Evolutionary conservation across 2,329 filamentous ascomycete species (phyloP), one percentile per base, ranked within the genome.

Genomic region (Blastomyces emzantsi): DNA sequence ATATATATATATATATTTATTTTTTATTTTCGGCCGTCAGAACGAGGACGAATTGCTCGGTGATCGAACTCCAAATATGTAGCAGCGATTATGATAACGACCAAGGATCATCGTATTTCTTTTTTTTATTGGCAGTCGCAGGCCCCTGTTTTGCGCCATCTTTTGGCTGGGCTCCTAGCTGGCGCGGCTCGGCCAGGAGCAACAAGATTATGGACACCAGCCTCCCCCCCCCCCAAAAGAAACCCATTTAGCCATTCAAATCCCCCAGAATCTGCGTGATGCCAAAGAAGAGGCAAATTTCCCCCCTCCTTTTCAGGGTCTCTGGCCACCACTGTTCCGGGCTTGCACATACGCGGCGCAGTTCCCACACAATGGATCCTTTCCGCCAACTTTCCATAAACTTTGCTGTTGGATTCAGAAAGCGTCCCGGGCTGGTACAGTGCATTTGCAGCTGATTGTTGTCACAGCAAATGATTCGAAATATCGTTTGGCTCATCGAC

Each of bases 241-340:
- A n/a, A n/a, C n/a, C n/a, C n/a, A n/a, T n/a, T n/a, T 57, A 43
- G 36, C 55, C 55, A 57, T 57, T 57, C 36, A 43, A n/a, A 57
- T 43, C 33, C 33, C 54, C 55, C 36, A 43, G 36, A 57, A 17
- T 41, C 17, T 57, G 36, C 43, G 36, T 4, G 36, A 43, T 28
- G 11, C 22, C 33, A 43, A 43, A 58, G 13, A 58, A 8, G 55
- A 41, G 55, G 55, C 55, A 43, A 43, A 58, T 28, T 41, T 4
- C 36, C 22, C 55, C 28, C 55, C 33, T 41, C 33, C 55, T n/a
- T 58, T 58, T 25, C 55, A 41, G n/a, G 36, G 36, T 41, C 33
- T 9, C 19, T 13, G 6, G 22, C 49, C 17, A 56, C 30, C 17
- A 52, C 49, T 19, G 11, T 15, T 17, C 22, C 49, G 9, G 49